These are phyloP conservation scores for Ceratobasidium sp. DNA, from an alignment of 1,284 basidiomycete species.

Conservation along the genomic window DNA sequence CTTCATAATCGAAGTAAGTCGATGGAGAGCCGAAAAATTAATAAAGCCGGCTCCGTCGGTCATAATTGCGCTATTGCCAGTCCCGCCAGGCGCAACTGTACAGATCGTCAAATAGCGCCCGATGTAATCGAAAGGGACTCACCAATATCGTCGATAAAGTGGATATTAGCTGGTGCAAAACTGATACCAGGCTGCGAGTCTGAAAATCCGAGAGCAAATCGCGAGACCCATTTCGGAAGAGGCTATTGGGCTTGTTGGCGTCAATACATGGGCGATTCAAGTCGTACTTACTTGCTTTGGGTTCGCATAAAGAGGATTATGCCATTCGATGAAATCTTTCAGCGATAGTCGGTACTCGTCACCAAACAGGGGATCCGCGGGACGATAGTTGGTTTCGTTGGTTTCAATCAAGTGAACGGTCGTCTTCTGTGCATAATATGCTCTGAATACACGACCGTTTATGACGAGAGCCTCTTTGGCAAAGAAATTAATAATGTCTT, in stretches of 20 bases:
- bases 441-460: slow-evolving; percentile 47
- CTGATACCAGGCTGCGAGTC: slow-evolving; percentile 39
- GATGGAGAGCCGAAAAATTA: slow-evolving; percentile 37
- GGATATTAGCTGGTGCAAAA: slow-evolving; percentile 41
- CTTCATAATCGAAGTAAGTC: slow-evolving; percentile 35
- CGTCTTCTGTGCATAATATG: slow-evolving; percentile 41
- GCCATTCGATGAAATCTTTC: slow-evolving; percentile 47
- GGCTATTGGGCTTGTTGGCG: slow-evolving; percentile 8
- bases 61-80: slow-evolving; percentile 45
- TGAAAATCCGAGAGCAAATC: slow-evolving; percentile 47
- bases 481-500: slow-evolving; percentile 3
- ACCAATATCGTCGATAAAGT: slow-evolving; percentile 46
- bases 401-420: slow-evolving; percentile 45
- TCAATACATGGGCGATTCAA: neutral
- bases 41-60: slow-evolving; percentile 49
- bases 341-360: slow-evolving; percentile 43
- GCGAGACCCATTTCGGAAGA: slow-evolving; percentile 47
- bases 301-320: slow-evolving; percentile 43
- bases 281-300: slow-evolving; percentile 5
- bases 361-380: slow-evolving; percentile 19
- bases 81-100: slow-evolving; percentile 14
- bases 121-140: neutral
- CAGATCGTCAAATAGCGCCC: neutral
- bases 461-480: slow-evolving; percentile 40
- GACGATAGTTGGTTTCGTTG: slow-evolving; percentile 34